Evolutionary conservation across 169 alveolate species (phyloP).

Genomic region (Ichthyophthirius multifiliis): DNA sequence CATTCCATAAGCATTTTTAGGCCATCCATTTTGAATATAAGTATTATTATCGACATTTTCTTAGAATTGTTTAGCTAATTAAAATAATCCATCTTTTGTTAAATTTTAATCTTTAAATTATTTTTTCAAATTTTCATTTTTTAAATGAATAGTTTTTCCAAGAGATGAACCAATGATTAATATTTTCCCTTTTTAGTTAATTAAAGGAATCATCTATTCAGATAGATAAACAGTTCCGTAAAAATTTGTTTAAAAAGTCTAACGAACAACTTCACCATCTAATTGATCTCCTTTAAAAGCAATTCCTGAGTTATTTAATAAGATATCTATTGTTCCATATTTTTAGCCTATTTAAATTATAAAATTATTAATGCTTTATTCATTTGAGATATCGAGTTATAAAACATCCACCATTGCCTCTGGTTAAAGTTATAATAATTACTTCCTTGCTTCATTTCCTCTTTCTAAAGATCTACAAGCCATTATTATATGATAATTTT

Average conservation of each 20-base stretch:
- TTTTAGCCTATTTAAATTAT: conserved; percentile 22
- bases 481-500: conserved; percentile 49
- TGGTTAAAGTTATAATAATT: conserved; percentile 36
- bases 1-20: conserved; percentile 49
- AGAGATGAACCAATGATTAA: conserved; percentile 49
- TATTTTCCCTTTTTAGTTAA: conserved; percentile 56
- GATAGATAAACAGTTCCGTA: conserved; percentile 59
- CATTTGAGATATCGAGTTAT: conserved; percentile 45
- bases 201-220: conserved; percentile 48
- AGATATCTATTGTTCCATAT: conserved; percentile 54
- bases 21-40: conserved; percentile 59
- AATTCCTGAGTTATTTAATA: conserved; percentile 64
- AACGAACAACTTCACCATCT: conserved; percentile 39
- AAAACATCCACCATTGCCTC: conserved; percentile 24
- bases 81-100: conserved; percentile 47
- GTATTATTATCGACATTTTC: conserved; percentile 36
- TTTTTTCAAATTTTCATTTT: conserved; percentile 23
- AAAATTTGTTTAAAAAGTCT: conserved; percentile 55
- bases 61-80: conserved; percentile 52
- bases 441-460: conserved; percentile 44
- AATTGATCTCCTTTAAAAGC: conserved; percentile 58
- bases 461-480: conserved; percentile 55
- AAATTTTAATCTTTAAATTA: conserved; percentile 40
- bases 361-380: conserved; percentile 35
- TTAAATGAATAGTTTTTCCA: conserved; percentile 39